Evolutionary conservation across 768 basidiomycete genomes (phyloP), one percentile per base, ranked within the genome.

Genomic region (Mrakia hoshinonis): DNA sequence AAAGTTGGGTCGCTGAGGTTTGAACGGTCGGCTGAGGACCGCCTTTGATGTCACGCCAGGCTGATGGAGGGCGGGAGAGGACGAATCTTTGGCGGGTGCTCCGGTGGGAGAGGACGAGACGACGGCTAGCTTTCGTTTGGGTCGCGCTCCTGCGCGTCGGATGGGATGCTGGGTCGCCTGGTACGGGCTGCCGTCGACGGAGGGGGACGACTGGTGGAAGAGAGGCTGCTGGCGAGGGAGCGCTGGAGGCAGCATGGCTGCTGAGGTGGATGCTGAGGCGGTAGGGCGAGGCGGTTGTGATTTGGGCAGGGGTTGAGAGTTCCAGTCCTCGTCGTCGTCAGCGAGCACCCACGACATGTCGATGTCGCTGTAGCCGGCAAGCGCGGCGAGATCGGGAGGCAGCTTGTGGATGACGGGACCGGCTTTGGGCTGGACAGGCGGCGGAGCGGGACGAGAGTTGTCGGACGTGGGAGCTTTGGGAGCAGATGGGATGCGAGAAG

Each of bases 321-420:
- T 52, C 38, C 48, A 73, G 31, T 74, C 73, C 34, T 75, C 75
- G 43, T 74, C 74, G 38, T 70, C 70, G 22, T 72, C 67, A 26
- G 73, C 75, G 22, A 76, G 64, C 58, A 76, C 73, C 75, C 75
- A 76, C 12, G 68, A 24, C 76, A 77, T 43, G 77, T 74, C 77
- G 26, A 79, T 70, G 58, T 79, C 75, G 46, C 70, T 73, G 73
- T 78, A 78, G 0, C 79, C 79, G 22, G 73, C 79, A 15, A 67
- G 63, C 3, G 74, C 74, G 2, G 77, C 77, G 2, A 73, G 7
- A 10, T 69, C 67, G 2, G 61, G 51, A 29, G 55, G 51, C 1
- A 69, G 58, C 5, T 26, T 12, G 9, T 46, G 39, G 51, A 68
- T 48, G 15, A 13, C 31, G 22, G 29, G 39, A 7, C 24, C 39